Evolutionary conservation across 2,329 filamentous ascomycete genomes (phyloP).

Genomic region (Alternaria brassicae): DNA sequence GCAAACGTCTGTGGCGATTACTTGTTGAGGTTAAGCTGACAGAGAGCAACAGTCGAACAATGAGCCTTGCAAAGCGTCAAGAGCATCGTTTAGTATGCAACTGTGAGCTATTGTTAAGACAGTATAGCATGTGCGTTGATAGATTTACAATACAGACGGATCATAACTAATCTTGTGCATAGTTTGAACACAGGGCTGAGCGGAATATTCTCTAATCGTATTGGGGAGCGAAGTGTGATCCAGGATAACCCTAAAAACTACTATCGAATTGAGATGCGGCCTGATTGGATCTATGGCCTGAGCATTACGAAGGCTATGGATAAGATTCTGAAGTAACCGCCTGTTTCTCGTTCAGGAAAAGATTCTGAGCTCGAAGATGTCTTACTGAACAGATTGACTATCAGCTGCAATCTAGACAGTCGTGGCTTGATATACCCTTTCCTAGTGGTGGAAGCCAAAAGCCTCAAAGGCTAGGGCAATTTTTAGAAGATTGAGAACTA

Average conservation of each 20-base stretch:
- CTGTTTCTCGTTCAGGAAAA: not conserved
- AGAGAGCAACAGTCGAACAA: constrained; percentile 16
- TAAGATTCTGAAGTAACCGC: not conserved
- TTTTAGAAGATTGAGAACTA: constrained; percentile 27
- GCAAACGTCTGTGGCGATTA: constrained; percentile 2
- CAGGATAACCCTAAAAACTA: not conserved
- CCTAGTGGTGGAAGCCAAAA: constrained; percentile 27
- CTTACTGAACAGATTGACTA: constrained; percentile 13
- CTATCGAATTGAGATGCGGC: constrained; percentile 9
- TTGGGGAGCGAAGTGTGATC: constrained; percentile 11
- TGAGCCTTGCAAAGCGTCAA: constrained; percentile 18
- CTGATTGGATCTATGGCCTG: constrained; percentile 23
- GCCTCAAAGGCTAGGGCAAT: constrained; percentile 16
- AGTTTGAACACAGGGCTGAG: constrained; percentile 19
- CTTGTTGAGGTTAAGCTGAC: constrained; percentile 3
- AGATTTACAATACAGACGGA: not conserved
- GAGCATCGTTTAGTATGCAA: constrained; percentile 14
- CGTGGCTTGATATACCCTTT: constrained; percentile 28
- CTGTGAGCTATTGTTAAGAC: constrained; percentile 12
- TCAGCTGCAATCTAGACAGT: constrained; percentile 21
- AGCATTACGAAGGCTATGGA: not conserved
- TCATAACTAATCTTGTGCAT: not conserved
- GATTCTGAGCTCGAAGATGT: not conserved
- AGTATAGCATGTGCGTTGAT: constrained; percentile 10
- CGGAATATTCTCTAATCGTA: constrained; percentile 18